phyloP scores from a whole-genome alignment of 1,284 basidiomycete species.

The Boletus mariae region DNA sequence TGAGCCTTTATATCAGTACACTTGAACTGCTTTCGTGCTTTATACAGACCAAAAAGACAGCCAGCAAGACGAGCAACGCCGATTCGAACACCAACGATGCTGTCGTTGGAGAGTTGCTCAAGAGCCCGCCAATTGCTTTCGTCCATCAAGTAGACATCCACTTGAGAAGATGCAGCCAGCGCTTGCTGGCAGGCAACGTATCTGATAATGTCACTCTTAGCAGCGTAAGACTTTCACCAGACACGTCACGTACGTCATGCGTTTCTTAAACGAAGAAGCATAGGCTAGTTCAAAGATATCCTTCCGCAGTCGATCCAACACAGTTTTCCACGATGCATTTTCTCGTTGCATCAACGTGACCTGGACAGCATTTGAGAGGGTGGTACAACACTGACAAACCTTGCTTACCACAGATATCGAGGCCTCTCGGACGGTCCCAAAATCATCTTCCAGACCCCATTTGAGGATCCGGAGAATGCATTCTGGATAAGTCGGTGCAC shows the following conservation, averaged over 20 bases:
- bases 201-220: constrained; percentile 27
- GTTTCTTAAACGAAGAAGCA: constrained; percentile 59
- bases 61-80: constrained; percentile 71
- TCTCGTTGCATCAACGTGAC: constrained; percentile 24
- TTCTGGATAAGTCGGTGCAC: constrained; percentile 32
- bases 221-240: constrained; percentile 8
- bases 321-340: constrained; percentile 22
- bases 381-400: constrained; percentile 1
- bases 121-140: constrained; percentile 55
- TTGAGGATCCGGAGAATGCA: constrained; percentile 48
- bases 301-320: constrained; percentile 41
- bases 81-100: constrained; percentile 86
- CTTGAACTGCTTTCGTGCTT: neutral
- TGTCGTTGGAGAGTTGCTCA: constrained; percentile 58
- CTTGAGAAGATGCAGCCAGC: constrained; percentile 44
- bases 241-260: constrained; percentile 62
- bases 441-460: constrained; percentile 71
- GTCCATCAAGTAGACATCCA: constrained; percentile 46
- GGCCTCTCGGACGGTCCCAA: constrained; percentile 81
- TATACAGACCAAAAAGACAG: constrained; percentile 48
- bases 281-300: constrained; percentile 55
- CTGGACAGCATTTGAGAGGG: constrained; percentile 13
- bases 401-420: constrained; percentile 48
- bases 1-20: constrained; percentile 13
- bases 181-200: constrained; percentile 74